Percentiles rank a stretch among this genome's conserved stretches.
Evolutionary conservation across 2,329 filamentous ascomycete species (phyloP).

Genomic region (Helotiales sp.): DNA sequence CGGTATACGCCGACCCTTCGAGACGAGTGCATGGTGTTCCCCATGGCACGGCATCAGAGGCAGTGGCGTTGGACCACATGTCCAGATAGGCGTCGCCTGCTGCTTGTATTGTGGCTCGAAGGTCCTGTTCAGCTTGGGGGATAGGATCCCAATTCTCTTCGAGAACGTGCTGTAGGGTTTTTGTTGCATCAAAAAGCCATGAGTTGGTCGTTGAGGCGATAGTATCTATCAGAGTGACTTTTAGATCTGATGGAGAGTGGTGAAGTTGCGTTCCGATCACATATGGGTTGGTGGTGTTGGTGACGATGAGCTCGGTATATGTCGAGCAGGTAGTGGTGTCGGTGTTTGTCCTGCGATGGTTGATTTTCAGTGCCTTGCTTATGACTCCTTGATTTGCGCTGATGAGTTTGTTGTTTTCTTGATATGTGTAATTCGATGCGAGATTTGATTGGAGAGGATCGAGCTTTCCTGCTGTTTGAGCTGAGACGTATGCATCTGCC

Average conservation of each 20-base stretch:
- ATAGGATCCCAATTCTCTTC: constrained; percentile 15
- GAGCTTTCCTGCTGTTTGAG: constrained; percentile 12
- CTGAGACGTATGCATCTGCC: constrained; percentile 14
- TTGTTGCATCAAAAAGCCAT: constrained; percentile 18
- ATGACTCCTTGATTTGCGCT: constrained; percentile 3
- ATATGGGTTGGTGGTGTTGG: constrained; percentile 11
- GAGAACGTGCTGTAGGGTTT: constrained; percentile 8
- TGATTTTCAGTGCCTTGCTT: constrained; percentile 17
- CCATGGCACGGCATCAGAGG: constrained; percentile 1
- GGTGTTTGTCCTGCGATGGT: constrained; percentile 12
- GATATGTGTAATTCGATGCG: constrained; percentile 10
- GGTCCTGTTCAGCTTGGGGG: constrained; percentile 5
- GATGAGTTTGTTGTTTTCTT: constrained; percentile 14
- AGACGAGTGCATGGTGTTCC: not conserved
- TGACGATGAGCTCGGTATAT: constrained; percentile 16
- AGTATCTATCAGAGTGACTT: constrained; percentile 7
- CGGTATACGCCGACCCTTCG: constrained; percentile 13
- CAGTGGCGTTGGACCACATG: constrained; percentile 6
- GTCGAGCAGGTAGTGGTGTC: constrained; percentile 13
- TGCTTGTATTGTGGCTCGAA: constrained; percentile 10
- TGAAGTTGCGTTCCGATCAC: constrained; percentile 18
- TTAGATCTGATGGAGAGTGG: not conserved
- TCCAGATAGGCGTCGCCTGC: constrained; percentile 17
- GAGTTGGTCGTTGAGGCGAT: constrained; percentile 14
- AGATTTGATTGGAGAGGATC: constrained; percentile 4